Evolutionary conservation across 139 green algal species (phyloP).

Genomic region (Deuterostichococcus epilithicus): DNA sequence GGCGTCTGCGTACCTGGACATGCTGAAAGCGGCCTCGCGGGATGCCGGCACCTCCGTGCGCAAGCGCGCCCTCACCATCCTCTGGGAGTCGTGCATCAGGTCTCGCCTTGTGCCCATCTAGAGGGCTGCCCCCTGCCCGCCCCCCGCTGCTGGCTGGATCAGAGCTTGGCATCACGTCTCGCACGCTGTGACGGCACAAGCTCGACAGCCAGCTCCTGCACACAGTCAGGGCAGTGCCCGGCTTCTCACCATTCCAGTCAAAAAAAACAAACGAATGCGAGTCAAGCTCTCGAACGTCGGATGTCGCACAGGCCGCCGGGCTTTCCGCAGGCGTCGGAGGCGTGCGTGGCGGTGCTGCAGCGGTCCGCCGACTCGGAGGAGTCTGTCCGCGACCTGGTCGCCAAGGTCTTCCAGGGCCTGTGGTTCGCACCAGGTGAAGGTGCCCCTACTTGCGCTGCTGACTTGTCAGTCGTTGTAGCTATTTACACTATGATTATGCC

Average conservation of each 20-base stretch:
- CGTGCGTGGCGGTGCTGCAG: slow-evolving; percentile 54
- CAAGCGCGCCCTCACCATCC: slow-evolving; percentile 74
- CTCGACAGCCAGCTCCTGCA: too few species aligned
- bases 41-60: slow-evolving; percentile 76
- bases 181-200: too few species aligned
- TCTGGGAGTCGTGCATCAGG: slow-evolving; percentile 75
- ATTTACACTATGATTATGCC: too few species aligned
- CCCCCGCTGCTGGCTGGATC: too few species aligned
- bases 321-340: slow-evolving; percentile 51
- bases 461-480: not conserved
- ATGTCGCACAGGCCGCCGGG: slow-evolving; percentile 15
- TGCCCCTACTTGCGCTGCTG: not conserved
- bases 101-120: too few species aligned
- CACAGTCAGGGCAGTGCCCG: too few species aligned
- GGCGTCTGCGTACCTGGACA: slow-evolving; percentile 67
- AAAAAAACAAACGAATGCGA: too few species aligned
- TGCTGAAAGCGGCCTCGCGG: slow-evolving; percentile 42
- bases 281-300: too few species aligned
- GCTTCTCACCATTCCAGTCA: too few species aligned
- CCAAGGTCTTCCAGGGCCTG: slow-evolving; percentile 47
- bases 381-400: slow-evolving; percentile 52
- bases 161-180: too few species aligned
- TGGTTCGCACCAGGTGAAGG: slow-evolving; percentile 38
- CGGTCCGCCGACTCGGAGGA: slow-evolving; percentile 47
- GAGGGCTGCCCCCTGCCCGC: too few species aligned